Evolutionary conservation across 2,329 filamentous ascomycete genomes (phyloP).

Genomic region (Paracoccidioides brasiliensis): DNA sequence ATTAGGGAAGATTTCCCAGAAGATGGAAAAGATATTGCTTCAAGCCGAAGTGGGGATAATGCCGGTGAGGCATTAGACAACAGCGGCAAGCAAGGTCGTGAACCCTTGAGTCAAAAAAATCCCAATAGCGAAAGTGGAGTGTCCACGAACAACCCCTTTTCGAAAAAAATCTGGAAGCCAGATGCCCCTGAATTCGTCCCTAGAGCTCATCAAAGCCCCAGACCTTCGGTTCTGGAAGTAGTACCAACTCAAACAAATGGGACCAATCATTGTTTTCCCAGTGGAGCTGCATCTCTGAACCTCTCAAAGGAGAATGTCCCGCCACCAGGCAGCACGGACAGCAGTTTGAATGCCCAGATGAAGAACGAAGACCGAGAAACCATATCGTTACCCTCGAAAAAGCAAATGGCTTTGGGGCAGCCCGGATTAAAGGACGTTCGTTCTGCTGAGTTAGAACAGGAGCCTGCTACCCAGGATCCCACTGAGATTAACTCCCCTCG

Average conservation of each 20-base stretch:
- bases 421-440: background rate
- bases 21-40: background rate
- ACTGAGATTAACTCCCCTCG: background rate
- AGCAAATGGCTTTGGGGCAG: background rate
- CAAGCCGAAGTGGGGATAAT: background rate
- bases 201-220: conserved; percentile 2
- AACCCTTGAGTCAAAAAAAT: background rate
- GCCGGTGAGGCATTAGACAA: background rate
- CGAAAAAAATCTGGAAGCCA: conserved; percentile 19
- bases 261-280: background rate
- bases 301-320: background rate
- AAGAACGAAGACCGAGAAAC: background rate
- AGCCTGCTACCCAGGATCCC: background rate
- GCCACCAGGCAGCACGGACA: background rate
- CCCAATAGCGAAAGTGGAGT: conserved; percentile 2
- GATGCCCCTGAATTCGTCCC: conserved; percentile 32
- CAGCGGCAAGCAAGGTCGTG: background rate
- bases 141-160: conserved; percentile 1
- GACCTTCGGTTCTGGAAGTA: background rate
- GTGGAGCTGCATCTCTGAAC: background rate
- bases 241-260: background rate
- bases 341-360: background rate
- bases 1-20: background rate
- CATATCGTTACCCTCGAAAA: background rate
- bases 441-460: background rate